Evolutionary conservation across 192 early-diverging fungal species (phyloP).

Genomic region (Entomortierella lignicola): DNA sequence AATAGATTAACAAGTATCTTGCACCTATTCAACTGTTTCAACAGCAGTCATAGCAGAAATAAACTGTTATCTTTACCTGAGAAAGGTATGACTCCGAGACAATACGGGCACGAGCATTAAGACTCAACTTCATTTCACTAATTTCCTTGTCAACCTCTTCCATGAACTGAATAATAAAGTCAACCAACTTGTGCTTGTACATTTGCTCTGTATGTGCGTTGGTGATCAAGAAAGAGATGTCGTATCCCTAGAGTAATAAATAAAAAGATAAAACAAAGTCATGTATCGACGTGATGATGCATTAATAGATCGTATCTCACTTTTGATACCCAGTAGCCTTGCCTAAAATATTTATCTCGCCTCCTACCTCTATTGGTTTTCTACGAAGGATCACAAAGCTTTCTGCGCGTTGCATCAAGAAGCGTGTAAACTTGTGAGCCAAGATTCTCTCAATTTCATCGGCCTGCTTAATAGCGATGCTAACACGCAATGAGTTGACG

Average conservation of each 20-base stretch:
- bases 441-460: constrained; percentile 96
- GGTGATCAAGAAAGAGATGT: constrained; percentile 96
- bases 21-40: no score
- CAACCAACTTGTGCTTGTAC: constrained; percentile 99
- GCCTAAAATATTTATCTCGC: no score
- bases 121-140: constrained; percentile 96
- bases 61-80: constrained; percentile 5
- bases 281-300: not conserved
- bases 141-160: constrained; percentile 99
- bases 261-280: constrained; percentile 3
- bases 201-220: constrained; percentile 98
- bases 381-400: constrained; percentile 94
- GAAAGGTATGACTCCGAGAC: constrained; percentile 83
- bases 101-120: constrained; percentile 85
- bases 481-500: constrained; percentile 94
- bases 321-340: no score
- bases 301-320: not conserved
- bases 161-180: constrained; percentile 99
- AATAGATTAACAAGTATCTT: no score
- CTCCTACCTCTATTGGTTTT: constrained; percentile 83
- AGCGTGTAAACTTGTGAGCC: constrained; percentile 97
- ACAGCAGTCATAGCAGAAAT: no score
- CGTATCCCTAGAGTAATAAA: constrained; percentile 80
- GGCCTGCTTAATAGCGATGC: constrained; percentile 97
- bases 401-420: constrained; percentile 97